Percentiles rank a stretch among this genome's conserved stretches.
These are phyloP conservation scores for Sporobolomyces roseus DNA, from an alignment of 768 basidiomycete species.

Conservation along the genomic window DNA sequence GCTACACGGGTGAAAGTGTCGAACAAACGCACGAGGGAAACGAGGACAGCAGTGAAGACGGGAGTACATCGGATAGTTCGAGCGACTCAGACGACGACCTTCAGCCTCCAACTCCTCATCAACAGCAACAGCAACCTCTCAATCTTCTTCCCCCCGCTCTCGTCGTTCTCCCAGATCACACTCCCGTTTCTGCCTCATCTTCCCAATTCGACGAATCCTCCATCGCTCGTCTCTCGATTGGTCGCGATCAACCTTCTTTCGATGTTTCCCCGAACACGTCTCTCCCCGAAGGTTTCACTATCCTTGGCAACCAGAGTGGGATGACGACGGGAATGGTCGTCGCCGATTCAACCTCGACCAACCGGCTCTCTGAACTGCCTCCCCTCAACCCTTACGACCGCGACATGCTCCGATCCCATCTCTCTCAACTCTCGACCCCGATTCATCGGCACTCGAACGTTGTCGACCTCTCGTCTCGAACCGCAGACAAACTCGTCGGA, in stretches of 20 bases:
- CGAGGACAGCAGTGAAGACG: slow-evolving; percentile 37
- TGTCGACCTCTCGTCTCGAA: slow-evolving; percentile 45
- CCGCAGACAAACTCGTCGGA: slow-evolving; percentile 59
- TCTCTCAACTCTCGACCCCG: slow-evolving; percentile 57
- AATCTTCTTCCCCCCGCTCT: background rate
- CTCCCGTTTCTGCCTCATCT: background rate
- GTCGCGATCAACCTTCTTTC: slow-evolving; percentile 18
- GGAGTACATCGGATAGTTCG: background rate
- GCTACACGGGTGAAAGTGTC: slow-evolving; percentile 9
- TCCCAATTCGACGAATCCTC: background rate
- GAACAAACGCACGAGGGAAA: slow-evolving; percentile 49
- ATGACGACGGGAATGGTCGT: slow-evolving; percentile 42
- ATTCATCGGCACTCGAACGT: slow-evolving; percentile 47
- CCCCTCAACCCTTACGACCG: slow-evolving; percentile 59
- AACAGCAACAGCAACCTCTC: background rate
- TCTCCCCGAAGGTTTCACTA: slow-evolving; percentile 49
- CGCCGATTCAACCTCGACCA: slow-evolving; percentile 72
- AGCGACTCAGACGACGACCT: slow-evolving; percentile 18
- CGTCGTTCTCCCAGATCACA: background rate
- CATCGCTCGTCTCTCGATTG: slow-evolving; percentile 34
- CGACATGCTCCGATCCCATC: slow-evolving; percentile 60
- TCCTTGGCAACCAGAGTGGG: slow-evolving; percentile 45
- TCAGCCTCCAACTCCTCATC: background rate
- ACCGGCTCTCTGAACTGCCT: background rate
- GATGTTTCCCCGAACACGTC: slow-evolving; percentile 18